Conservation (phyloP, 139 green algal genomes). For the Chlamydomonas incerta region DNA sequence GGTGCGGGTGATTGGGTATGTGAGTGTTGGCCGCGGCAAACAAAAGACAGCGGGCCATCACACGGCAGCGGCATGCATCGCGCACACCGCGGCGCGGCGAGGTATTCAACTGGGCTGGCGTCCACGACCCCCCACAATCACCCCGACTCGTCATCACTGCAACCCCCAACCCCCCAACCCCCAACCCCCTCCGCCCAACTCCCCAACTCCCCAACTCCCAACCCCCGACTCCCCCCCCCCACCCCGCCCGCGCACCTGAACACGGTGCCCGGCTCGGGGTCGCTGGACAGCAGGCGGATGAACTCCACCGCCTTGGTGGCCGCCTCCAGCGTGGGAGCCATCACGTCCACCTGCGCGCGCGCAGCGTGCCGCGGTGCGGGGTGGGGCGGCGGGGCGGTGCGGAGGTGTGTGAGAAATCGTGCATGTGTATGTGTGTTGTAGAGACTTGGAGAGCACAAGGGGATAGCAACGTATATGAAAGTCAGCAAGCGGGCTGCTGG, state of each 20-base stretch:
- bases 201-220: background rate
- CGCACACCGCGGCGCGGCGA: too few species aligned
- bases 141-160: too few species aligned
- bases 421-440: background rate
- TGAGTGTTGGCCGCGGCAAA: too few species aligned
- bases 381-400: background rate
- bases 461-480: background rate
- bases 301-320: conserved; percentile 22
- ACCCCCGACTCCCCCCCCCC: background rate
- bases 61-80: too few species aligned
- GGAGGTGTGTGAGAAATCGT: background rate
- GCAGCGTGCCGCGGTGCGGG: conserved; percentile 36
- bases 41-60: background rate
- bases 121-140: too few species aligned
- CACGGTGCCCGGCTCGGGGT: conserved; percentile 58
- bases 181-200: background rate
- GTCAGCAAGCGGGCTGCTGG: too few species aligned
- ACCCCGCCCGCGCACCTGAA: conserved; percentile 46
- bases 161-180: too few species aligned
- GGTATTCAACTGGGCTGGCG: too few species aligned
- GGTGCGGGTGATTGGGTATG: background rate
- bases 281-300: conserved; percentile 50
- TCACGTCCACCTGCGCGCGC: conserved; percentile 30
- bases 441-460: too few species aligned
- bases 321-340: background rate